A percentile compares a stretch with the other conserved stretches of the same genome.
These are phyloP conservation scores for Penicillium janthinellum DNA, from an alignment of 2,329 filamentous ascomycete species.

Conservation along the genomic window DNA sequence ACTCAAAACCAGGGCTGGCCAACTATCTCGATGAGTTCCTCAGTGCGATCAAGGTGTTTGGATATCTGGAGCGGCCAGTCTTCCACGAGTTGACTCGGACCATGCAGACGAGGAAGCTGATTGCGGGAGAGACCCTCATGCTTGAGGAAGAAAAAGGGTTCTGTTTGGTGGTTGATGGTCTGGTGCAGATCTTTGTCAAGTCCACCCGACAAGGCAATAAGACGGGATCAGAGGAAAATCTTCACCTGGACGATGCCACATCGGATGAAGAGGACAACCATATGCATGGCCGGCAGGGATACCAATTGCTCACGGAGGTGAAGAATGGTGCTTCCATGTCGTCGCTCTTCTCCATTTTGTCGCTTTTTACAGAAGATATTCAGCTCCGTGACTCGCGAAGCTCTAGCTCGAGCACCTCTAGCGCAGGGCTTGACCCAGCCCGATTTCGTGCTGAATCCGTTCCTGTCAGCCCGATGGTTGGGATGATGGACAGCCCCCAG, in stretches of 20 bases:
- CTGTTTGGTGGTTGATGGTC: constrained; percentile 91
- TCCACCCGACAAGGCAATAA: constrained; percentile 61
- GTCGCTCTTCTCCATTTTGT: constrained; percentile 94
- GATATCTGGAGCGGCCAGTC: constrained; percentile 91
- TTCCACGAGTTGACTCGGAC: constrained; percentile 97
- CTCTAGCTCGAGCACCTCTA: constrained; percentile 42
- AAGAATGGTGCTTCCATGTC: constrained; percentile 99
- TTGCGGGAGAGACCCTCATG: constrained; percentile 91
- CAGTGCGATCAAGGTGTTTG: constrained; percentile 98
- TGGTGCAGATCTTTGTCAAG: constrained; percentile 98
- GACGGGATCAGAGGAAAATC: constrained; percentile 43
- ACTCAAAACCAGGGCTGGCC: constrained; percentile 85
- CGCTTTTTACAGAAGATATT: constrained; percentile 93
- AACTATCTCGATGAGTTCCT: constrained; percentile 98
- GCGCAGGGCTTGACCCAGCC: constrained; percentile 30
- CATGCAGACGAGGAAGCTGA: constrained; percentile 96
- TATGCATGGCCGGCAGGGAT: constrained; percentile 71
- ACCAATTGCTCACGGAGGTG: constrained; percentile 93
- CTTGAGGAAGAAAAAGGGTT: constrained; percentile 98
- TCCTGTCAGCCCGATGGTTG: constrained; percentile 40
- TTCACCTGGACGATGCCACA: constrained; percentile 49
- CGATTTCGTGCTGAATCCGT: constrained; percentile 40
- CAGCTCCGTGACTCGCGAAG: constrained; percentile 70
- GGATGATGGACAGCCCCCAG: constrained; percentile 32
- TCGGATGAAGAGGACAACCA: constrained; percentile 69